These are phyloP conservation scores for Venturia carpophila DNA, from an alignment of 2,329 filamentous ascomycete species.

Conservation along the genomic window DNA sequence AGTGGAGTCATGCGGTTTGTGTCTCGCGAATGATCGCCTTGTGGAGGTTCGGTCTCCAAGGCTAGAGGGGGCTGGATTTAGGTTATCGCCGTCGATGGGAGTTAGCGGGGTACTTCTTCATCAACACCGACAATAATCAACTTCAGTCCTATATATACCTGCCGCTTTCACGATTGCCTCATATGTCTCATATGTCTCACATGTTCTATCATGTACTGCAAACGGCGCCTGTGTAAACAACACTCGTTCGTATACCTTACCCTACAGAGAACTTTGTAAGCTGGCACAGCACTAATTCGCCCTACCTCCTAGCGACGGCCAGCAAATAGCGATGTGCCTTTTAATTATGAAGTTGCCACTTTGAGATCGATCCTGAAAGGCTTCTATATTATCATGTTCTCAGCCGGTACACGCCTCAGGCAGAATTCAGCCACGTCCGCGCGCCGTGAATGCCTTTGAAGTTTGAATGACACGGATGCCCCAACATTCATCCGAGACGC, in stretches of 20 bases:
- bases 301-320: too few species aligned
- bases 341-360: too few species aligned
- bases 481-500: too few species aligned
- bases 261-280: neutral
- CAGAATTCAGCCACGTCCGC: too few species aligned
- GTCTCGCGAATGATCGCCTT: neutral
- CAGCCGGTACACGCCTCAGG: too few species aligned
- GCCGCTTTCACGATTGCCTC: too few species aligned
- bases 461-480: too few species aligned
- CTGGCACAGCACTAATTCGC: neutral
- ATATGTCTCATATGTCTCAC: neutral
- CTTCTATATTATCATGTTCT: too few species aligned
- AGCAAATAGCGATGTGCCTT: too few species aligned
- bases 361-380: too few species aligned
- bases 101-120: neutral
- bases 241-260: neutral
- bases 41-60: neutral
- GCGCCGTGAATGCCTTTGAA: too few species aligned
- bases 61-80: neutral
- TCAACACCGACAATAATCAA: neutral
- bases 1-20: constrained; percentile 1
- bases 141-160: neutral
- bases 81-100: neutral
- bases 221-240: neutral
- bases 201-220: neutral